Percentiles rank a stretch among this genome's conserved stretches.
Evolutionary conservation across 306 rosid species (phyloP).

Genomic region (Canavalia gladiata): DNA sequence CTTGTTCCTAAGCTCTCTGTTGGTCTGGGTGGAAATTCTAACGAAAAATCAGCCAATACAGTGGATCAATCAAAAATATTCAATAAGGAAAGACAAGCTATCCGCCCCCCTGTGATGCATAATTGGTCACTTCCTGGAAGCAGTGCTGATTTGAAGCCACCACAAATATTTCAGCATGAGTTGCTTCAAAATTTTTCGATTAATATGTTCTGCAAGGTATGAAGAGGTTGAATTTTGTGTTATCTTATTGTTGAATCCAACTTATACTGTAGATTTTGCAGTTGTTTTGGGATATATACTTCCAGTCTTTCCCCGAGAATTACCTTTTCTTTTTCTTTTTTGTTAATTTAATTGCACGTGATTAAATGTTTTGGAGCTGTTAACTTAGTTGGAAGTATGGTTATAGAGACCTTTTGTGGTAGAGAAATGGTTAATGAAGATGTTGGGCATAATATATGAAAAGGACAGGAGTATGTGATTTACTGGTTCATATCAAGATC

Average conservation of each 20-base stretch:
- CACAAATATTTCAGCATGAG: constrained; percentile 97
- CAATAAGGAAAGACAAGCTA: constrained; percentile 80
- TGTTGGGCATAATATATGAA: not conserved
- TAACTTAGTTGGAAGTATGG: constrained; percentile 17
- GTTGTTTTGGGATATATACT: constrained; percentile 22
- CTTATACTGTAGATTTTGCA: constrained; percentile 23
- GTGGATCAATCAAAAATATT: constrained; percentile 74
- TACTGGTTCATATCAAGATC: constrained; percentile 22
- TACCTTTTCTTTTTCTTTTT: not conserved
- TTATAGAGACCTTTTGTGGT: constrained; percentile 1
- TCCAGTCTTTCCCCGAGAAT: constrained; percentile 3
- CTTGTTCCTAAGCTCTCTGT: constrained; percentile 95
- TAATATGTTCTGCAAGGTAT: constrained; percentile 97
- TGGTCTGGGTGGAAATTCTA: constrained; percentile 81
- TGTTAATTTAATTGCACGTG: constrained; percentile 7
- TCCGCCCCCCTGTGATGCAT: constrained; percentile 97
- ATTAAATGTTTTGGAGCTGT: constrained; percentile 9
- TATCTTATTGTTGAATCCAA: constrained; percentile 12
- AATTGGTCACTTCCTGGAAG: constrained; percentile 93
- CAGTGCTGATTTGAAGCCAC: constrained; percentile 66
- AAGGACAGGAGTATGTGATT: constrained; percentile 17
- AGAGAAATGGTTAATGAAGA: constrained; percentile 24
- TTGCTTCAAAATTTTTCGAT: constrained; percentile 94
- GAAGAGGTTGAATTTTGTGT: constrained; percentile 22
- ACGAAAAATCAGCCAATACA: constrained; percentile 74